Percentiles rank a stretch among this genome's conserved stretches.
Evolutionary conservation across 2,329 filamentous ascomycete genomes (phyloP).

Genomic region (Aspergillus flavus): DNA sequence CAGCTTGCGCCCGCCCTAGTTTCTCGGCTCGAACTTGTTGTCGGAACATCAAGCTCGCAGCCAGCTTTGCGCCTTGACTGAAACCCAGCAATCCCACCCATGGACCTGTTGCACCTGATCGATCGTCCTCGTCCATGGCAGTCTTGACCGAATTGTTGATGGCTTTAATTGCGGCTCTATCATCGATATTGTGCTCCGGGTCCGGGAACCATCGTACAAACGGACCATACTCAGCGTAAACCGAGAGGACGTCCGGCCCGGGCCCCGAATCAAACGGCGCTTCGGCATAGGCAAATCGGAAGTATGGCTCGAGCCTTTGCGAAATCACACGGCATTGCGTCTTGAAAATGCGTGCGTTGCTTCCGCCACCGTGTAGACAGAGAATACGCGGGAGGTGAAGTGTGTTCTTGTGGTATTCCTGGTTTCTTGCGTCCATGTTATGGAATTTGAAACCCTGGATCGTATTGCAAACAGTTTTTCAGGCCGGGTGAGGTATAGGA

Average conservation of each 20-base stretch:
- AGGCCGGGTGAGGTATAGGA: too few species aligned
- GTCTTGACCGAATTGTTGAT: constrained; percentile 33
- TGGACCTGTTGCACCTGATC: constrained; percentile 54
- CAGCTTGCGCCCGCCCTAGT: constrained; percentile 22
- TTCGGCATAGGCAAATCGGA: constrained; percentile 73
- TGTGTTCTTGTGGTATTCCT: background rate
- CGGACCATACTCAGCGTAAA: constrained; percentile 68
- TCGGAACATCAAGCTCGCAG: constrained; percentile 60
- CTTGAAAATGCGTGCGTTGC: constrained; percentile 70
- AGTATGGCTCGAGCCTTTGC: constrained; percentile 55
- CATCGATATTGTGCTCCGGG: constrained; percentile 54
- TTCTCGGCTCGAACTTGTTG: constrained; percentile 56
- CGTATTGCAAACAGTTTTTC: too few species aligned
- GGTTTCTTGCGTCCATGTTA: too few species aligned
- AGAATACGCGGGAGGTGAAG: constrained; percentile 64
- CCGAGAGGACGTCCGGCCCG: constrained; percentile 63
- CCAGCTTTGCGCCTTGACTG: constrained; percentile 67
- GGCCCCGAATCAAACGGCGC: constrained; percentile 66
- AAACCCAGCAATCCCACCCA: constrained; percentile 68
- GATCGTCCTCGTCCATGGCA: constrained; percentile 55
- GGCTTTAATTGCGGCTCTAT: constrained; percentile 39
- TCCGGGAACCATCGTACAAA: constrained; percentile 65
- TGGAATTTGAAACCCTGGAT: too few species aligned
- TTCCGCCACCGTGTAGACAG: constrained; percentile 79
- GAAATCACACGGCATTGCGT: constrained; percentile 65